Percentiles rank a stretch among this genome's conserved stretches.
phyloP scores from a whole-genome alignment of 768 basidiomycete genomes.

The Psilocybe cyanescens region DNA sequence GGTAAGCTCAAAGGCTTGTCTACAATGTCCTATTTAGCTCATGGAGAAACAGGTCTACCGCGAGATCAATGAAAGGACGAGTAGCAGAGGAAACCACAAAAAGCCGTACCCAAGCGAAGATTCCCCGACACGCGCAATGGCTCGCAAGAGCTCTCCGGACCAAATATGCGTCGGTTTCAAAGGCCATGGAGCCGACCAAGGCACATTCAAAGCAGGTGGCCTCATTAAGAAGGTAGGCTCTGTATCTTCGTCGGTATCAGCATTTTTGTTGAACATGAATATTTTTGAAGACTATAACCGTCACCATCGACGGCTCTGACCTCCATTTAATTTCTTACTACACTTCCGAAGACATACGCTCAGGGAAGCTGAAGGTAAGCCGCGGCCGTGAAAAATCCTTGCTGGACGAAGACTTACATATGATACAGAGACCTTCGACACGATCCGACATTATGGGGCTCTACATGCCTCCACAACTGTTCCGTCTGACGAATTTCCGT shows the following conservation, averaged over 20 bases:
- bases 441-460: slow-evolving; percentile 74
- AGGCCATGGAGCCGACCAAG: slow-evolving; percentile 45
- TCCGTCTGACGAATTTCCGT: slow-evolving; percentile 81
- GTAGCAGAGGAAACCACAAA: slow-evolving; percentile 55
- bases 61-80: slow-evolving; percentile 72
- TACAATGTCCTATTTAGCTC: not conserved
- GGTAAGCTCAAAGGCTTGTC: slow-evolving; percentile 41
- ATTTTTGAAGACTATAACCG: slow-evolving; percentile 76
- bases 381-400: not conserved
- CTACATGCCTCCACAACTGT: slow-evolving; percentile 75
- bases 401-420: not conserved
- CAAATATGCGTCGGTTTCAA: slow-evolving; percentile 36
- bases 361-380: slow-evolving; percentile 62
- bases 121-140: slow-evolving; percentile 37
- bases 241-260: not conserved
- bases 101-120: slow-evolving; percentile 57
- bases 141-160: slow-evolving; percentile 45
- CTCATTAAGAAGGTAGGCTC: slow-evolving; percentile 77
- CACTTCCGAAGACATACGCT: slow-evolving; percentile 75
- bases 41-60: slow-evolving; percentile 68
- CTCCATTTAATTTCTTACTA: slow-evolving; percentile 88
- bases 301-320: slow-evolving; percentile 77
- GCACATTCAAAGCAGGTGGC: slow-evolving; percentile 71
- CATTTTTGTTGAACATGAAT: not conserved
- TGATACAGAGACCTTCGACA: slow-evolving; percentile 60